phyloP scores from a whole-genome alignment of 2,329 filamentous ascomycete genomes.

The Raffaelea ambrosiae region DNA sequence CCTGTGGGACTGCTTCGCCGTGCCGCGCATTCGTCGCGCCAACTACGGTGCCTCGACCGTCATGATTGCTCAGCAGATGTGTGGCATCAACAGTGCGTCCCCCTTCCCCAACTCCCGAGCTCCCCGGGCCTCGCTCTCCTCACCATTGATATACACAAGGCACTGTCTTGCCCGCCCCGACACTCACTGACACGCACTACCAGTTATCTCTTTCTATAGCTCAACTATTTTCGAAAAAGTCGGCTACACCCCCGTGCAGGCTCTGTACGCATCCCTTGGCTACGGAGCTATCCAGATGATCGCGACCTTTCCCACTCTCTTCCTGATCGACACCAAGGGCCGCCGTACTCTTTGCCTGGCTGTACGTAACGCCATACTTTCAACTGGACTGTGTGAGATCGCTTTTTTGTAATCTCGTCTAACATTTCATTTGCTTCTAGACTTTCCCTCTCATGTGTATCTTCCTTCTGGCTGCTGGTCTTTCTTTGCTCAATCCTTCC shows the following conservation, averaged over 20 bases:
- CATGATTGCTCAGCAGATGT: constrained; percentile 73
- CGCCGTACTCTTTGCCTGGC: constrained; percentile 50
- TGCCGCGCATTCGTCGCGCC: constrained; percentile 61
- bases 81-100: constrained; percentile 23
- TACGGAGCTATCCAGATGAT: constrained; percentile 43
- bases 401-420: background rate
- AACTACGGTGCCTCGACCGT: constrained; percentile 64
- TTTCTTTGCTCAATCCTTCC: constrained; percentile 42
- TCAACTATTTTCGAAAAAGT: constrained; percentile 54
- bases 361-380: too few species aligned
- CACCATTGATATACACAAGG: too few species aligned
- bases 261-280: constrained; percentile 55
- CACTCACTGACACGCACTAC: too few species aligned
- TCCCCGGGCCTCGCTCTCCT: constrained; percentile 3
- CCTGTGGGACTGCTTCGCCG: constrained; percentile 38
- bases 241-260: constrained; percentile 44
- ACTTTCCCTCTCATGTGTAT: constrained; percentile 16
- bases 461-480: constrained; percentile 50
- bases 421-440: background rate
- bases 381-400: too few species aligned
- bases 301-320: background rate
- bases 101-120: too few species aligned
- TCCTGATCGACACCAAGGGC: constrained; percentile 53
- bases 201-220: constrained; percentile 64
- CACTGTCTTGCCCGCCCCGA: too few species aligned